Evolutionary conservation across 495 filamentous ascomycete genomes (phyloP).

Genomic region (Talaromyces proteolyticus): DNA sequence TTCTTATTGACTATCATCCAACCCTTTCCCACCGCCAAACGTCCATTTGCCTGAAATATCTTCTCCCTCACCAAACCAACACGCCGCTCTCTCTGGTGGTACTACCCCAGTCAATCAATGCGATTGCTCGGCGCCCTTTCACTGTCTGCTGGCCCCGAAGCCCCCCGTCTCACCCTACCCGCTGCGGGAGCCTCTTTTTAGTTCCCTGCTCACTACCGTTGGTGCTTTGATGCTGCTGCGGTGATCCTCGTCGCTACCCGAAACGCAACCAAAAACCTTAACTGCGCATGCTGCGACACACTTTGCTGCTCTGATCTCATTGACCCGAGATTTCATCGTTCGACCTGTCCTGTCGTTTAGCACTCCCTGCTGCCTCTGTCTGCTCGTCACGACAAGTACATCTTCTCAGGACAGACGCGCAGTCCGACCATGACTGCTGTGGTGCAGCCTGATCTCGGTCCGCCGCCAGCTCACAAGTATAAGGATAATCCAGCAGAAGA

Average conservation of each 20-base stretch:
- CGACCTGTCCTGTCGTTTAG: conserved; percentile 16
- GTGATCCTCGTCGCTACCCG: conserved; percentile 7
- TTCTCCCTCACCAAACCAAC: too few relatives aligned
- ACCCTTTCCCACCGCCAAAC: too few relatives aligned
- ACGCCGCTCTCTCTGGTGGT: too few relatives aligned
- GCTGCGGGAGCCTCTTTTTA: conserved; percentile 4
- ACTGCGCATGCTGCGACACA: neutral
- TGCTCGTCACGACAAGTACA: neutral
- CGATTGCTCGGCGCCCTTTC: neutral
- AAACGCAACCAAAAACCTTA: conserved; percentile 7
- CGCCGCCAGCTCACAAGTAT: conserved; percentile 30
- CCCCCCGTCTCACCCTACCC: conserved; percentile 2
- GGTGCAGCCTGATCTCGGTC: conserved; percentile 41
- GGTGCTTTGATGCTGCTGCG: neutral
- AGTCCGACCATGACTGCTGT: conserved; percentile 37
- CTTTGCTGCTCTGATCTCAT: conserved; percentile 10
- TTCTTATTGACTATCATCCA: too few relatives aligned
- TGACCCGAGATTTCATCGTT: conserved; percentile 12
- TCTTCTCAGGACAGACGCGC: neutral
- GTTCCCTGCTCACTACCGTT: neutral
- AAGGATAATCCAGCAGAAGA: conserved; percentile 37
- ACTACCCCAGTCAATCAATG: too few relatives aligned
- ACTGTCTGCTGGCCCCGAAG: conserved; percentile 1
- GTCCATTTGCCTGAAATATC: too few relatives aligned
- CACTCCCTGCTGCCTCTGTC: too few relatives aligned